Evolutionary conservation across 768 basidiomycete species (phyloP), one percentile per base, ranked within the genome.

Genomic region (Favolaschia claudopus): DNA sequence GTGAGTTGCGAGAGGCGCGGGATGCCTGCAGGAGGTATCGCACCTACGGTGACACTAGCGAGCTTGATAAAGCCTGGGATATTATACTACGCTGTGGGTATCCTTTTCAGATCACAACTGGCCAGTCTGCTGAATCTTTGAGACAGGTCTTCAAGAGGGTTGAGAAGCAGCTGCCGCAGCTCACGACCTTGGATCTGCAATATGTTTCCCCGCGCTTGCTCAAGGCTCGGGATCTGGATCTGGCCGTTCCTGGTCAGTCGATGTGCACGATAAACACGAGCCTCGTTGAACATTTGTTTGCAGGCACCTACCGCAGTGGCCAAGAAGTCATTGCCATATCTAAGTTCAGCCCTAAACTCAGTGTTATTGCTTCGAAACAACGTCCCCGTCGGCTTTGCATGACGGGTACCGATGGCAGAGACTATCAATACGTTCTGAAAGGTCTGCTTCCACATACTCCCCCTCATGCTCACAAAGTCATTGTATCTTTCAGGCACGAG

Each of bases 1-100:
- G 94, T 55, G 96, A 99, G 68, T 80, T 99, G 27, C 87, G 86
- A 27, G 95, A 96, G 68, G 97, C 97, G 13, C 86, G 95, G 37
- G 95, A 96, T 68, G 93, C 94, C 31, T 94, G 93, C 65, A 84
- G 89, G 46, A 85, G 93, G 46, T 99, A 91, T 78, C 89, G 90
- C 37, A 82, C 85, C 20, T 92, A 92, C 68, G 92, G 92, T 24
- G 96, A 99, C 70, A 83, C 87, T 54, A 87, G 86, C 46, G 95
- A 98, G 70, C 77, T 99, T 43, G 97, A 99, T 71, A 93, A 92
- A 69, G 97, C 97, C 29, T 99, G 97, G 97, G 97, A 99, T 68
- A 95, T 98, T 25, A n/a, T 99, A 99, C 74, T 99, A 98, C 68
- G 87, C 87, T 44, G 95, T 94, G 69, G 62, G 88, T 73, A 8